These are phyloP conservation scores for Nissolia schottii DNA, from an alignment of 306 rosid species.

Conservation along the genomic window DNA sequence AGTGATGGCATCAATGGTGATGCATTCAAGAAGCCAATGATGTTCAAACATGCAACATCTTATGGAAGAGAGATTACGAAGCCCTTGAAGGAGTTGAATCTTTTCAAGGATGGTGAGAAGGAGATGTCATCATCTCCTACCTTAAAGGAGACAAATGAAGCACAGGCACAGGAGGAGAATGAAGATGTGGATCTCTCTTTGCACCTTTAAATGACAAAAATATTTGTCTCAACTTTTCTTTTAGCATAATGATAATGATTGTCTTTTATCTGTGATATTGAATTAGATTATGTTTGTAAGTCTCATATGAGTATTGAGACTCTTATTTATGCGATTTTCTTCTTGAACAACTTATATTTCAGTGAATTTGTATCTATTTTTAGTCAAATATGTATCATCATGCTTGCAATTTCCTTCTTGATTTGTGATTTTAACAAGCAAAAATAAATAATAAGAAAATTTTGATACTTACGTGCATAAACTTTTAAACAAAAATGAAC, in stretches of 20 bases:
- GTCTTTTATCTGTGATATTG: not conserved
- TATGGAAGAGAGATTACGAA: too few species aligned
- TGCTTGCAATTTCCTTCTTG: too few species aligned
- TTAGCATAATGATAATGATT: not conserved
- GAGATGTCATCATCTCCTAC: not conserved
- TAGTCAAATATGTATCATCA: not conserved
- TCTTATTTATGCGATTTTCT: not conserved
- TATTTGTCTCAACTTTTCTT: not conserved
- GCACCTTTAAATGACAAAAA: constrained; percentile 27
- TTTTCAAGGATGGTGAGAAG: constrained; percentile 17
- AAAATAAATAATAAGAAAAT: too few species aligned
- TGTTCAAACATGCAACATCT: not conserved
- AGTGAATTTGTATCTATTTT: too few species aligned
- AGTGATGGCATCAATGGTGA: too few species aligned
- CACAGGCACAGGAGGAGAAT: not conserved
- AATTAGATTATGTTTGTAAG: not conserved
- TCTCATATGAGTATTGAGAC: not conserved
- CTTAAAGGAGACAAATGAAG: not conserved
- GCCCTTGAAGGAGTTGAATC: constrained; percentile 13
- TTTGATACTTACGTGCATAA: too few species aligned
- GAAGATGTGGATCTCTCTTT: constrained; percentile 34
- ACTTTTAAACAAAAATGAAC: too few species aligned
- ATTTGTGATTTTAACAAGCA: too few species aligned
- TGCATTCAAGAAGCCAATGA: constrained; percentile 8
- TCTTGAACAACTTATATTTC: not conserved